A percentile compares a stretch with the other conserved stretches of the same genome.
Conservation (phyloP, 2,329 filamentous ascomycete species). For the Parastagonospora nodorum region DNA sequence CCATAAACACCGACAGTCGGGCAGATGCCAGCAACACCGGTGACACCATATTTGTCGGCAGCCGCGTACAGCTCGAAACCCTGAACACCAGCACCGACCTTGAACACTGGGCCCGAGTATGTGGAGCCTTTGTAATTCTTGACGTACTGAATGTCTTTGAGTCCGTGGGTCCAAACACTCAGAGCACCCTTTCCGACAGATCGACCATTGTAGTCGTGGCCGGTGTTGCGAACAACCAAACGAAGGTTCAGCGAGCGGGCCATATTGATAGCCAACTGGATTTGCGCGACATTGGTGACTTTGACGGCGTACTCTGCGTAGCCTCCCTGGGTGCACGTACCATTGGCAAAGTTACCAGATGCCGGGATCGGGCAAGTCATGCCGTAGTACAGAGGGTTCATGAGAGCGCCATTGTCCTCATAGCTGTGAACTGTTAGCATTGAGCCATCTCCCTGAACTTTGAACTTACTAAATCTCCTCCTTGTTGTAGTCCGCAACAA, state of each 20-base stretch:
- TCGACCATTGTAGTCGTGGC: conserved; percentile 39
- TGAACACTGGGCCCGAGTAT: conserved; percentile 39
- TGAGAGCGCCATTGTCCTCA: conserved; percentile 29
- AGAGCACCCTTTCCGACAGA: conserved; percentile 34
- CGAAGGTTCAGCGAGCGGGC: conserved; percentile 39
- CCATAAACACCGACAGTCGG: conserved; percentile 57
- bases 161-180: conserved; percentile 37
- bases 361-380: conserved; percentile 32
- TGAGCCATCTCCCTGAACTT: conserved; percentile 8
- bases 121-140: conserved; percentile 27
- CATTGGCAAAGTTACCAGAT: conserved; percentile 19
- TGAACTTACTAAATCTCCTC: conserved; percentile 28
- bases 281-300: conserved; percentile 34
- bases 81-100: conserved; percentile 39
- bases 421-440: conserved; percentile 8
- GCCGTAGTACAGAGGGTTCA: conserved; percentile 37
- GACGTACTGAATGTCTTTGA: conserved; percentile 37
- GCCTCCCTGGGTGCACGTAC: conserved; percentile 38
- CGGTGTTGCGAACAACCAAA: conserved; percentile 38
- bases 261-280: conserved; percentile 41
- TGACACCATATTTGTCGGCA: conserved; percentile 36
- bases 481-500: conserved; percentile 18
- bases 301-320: conserved; percentile 36
- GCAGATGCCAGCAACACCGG: conserved; percentile 44
- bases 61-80: conserved; percentile 36